phyloP scores from a whole-genome alignment of 2,329 filamentous ascomycete species.

The Penicillium sp. region DNA sequence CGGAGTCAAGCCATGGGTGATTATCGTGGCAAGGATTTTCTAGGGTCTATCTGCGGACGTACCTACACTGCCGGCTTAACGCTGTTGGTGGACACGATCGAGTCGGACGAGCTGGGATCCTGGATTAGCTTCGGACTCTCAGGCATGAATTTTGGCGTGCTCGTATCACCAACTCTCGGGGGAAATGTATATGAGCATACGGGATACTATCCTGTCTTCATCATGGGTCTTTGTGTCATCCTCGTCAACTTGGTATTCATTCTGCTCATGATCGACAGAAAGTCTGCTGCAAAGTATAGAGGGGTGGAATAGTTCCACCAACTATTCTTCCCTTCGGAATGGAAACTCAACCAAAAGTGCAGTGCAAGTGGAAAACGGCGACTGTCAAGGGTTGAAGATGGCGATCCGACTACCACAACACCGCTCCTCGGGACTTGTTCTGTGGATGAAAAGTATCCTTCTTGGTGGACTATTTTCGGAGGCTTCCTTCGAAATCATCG shows the following conservation, averaged over 20 bases:
- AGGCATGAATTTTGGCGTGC: slow-evolving; percentile 6
- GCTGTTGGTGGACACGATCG: slow-evolving; percentile 9
- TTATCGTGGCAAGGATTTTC: slow-evolving; percentile 5
- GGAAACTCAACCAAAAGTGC: no score
- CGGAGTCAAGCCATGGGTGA: slow-evolving; percentile 1
- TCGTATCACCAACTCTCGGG: slow-evolving; percentile 5
- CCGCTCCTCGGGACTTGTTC: background rate
- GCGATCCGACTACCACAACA: background rate
- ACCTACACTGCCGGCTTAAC: slow-evolving; percentile 7
- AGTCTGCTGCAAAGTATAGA: background rate
- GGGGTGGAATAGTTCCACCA: background rate
- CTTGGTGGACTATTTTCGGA: slow-evolving; percentile 4
- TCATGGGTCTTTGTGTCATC: background rate
- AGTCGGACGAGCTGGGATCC: slow-evolving; percentile 7
- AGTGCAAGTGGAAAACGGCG: background rate
- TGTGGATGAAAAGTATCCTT: background rate
- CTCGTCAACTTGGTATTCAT: slow-evolving; percentile 1
- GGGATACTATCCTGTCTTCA: slow-evolving; percentile 6
- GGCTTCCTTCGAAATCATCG: background rate
- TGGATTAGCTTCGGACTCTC: slow-evolving; percentile 10
- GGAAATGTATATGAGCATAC: slow-evolving; percentile 7
- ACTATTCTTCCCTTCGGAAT: background rate
- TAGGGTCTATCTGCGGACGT: slow-evolving; percentile 5
- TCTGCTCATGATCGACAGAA: slow-evolving; percentile 5
- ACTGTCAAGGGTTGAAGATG: background rate